Base-by-base conservation (phyloP, 495 filamentous ascomycete species). In the Friedmanniomyces simplex region DNA sequence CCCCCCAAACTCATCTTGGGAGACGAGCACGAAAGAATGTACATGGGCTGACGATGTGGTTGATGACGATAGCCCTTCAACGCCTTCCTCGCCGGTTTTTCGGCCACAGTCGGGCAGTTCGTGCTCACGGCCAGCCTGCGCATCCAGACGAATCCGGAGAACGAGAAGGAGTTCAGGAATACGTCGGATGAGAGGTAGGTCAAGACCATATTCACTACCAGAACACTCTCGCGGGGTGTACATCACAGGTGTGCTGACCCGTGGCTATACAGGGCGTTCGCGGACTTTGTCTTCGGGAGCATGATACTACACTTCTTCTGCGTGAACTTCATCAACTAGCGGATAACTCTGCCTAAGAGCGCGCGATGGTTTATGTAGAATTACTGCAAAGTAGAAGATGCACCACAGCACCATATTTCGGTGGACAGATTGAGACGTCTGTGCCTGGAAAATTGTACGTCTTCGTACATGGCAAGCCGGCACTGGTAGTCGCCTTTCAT, bases 261-360 rank as follows among this genome's bases (percentile, higher is more conserved):
- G 13, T 52, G 16, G 20, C 49, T 24, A 10, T 49, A 57, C 63
- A 93, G 91, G 69, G 94, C 93, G 16, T 98, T 98, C 71, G 93
- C 93, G 64, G 93, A 98, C 77, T 98, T 84, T 66, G 83, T 97
- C 60, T 88, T 96, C 56, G 91, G 90, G 66, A 95, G 89, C 68
- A 66, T 98, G 70, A 87, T 98, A 66, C 73, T 98, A 71, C 93
- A 98, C 76, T 95, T 97, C 76, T 97, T 98, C 79, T 98, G 93
- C 73, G 85, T 96, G 64, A 97, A 98, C 76, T 98, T 98, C 71
- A 97, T 98, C 75, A 98, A 98, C 79, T 97, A 74, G 46, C 46
- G 46, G 13, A 5, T 20, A 5, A 20, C 39, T 13, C 2, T 5
- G 13, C 4, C 39, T 5, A 16, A 10, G 28, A 10, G 28, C 3